Evolutionary conservation across 495 filamentous ascomycete genomes (phyloP), one percentile per base, ranked within the genome.

Genomic region (Echria macrotheca): DNA sequence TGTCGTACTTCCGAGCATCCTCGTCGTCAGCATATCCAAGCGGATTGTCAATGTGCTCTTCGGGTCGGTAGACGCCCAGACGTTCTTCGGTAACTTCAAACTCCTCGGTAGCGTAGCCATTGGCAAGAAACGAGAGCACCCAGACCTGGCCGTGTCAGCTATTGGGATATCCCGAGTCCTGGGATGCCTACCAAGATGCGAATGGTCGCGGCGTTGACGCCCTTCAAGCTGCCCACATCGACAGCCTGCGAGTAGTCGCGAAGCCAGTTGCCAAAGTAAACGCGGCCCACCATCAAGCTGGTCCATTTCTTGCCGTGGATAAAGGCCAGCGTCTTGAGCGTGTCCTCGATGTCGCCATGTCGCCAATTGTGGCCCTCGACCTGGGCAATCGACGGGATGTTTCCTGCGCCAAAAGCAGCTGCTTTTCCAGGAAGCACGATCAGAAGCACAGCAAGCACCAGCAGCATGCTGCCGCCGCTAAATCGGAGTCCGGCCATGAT

Each of bases 351-450:
- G 51, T 84, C 76, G 46, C 93, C 93, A 84, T 97, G 93, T 50
- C 93, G 84, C 84, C 88, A 98, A 62, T 98, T 98, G 57, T 86
- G 78, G 18, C 93, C 93, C 68, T 98, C 93, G 55, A 98, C 82
- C 60, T 86, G 82, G 1, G 91, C 89, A 57, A 98, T 93, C 0
- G 85, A 89, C 12, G 93, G 91, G 53, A 96, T 95, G 60, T 96
- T 97, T 22, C 93, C 93, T 21, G 93, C 93, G 41, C 93, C 93
- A 61, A 98, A 98, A 7, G 91, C 93, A 26, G 77, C 71, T 37
- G 79, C 71, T 24, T 74, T 79, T 14, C 77, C 69, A 12, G 85
- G 73, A 17, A 95, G 71, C 11, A 91, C 63, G 17, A 86, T 66
- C 24, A 90, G 65, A 37, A 83, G 15, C 14, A 79, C 53, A 25